A percentile compares a stretch with the other conserved stretches of the same genome.
phyloP scores from a whole-genome alignment of 306 rosid species.

The Sophora flavescens region DNA sequence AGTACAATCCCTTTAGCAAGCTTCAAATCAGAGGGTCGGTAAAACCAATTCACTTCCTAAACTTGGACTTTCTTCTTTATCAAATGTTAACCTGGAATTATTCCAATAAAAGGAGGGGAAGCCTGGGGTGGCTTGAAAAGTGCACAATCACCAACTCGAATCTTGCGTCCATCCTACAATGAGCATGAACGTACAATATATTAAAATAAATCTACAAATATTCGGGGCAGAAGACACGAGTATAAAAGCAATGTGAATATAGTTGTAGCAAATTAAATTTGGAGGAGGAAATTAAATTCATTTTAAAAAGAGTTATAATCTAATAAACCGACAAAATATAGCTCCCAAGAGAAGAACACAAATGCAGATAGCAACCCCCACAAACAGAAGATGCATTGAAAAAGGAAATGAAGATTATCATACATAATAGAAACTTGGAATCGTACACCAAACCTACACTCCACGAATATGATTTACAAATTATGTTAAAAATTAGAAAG shows the following conservation, averaged over 20 bases:
- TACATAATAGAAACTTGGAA: background rate
- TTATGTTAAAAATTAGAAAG: background rate
- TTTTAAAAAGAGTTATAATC: background rate
- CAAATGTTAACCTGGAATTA: slow-evolving; percentile 66
- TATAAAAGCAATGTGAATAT: background rate
- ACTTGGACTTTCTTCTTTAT: slow-evolving; percentile 60
- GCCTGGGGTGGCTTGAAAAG: slow-evolving; percentile 92
- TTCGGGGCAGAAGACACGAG: background rate
- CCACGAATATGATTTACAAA: background rate
- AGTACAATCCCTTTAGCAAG: slow-evolving; percentile 70
- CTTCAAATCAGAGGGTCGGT: slow-evolving; percentile 85
- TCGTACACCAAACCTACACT: background rate
- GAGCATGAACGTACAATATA: background rate
- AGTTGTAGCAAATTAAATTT: background rate
- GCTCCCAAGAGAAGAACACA: background rate
- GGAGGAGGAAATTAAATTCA: background rate
- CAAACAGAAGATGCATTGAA: background rate
- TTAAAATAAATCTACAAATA: slow-evolving; percentile 5
- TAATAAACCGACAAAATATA: background rate
- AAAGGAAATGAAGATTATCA: background rate
- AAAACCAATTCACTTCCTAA: slow-evolving; percentile 91
- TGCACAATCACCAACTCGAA: slow-evolving; percentile 91
- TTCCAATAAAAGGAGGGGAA: slow-evolving; percentile 93
- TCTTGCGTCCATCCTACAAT: slow-evolving; percentile 90
- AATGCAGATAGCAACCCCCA: background rate